These are phyloP conservation scores for Coprinopsis strossmayeri DNA, from an alignment of 768 basidiomycete species.

Conservation along the genomic window DNA sequence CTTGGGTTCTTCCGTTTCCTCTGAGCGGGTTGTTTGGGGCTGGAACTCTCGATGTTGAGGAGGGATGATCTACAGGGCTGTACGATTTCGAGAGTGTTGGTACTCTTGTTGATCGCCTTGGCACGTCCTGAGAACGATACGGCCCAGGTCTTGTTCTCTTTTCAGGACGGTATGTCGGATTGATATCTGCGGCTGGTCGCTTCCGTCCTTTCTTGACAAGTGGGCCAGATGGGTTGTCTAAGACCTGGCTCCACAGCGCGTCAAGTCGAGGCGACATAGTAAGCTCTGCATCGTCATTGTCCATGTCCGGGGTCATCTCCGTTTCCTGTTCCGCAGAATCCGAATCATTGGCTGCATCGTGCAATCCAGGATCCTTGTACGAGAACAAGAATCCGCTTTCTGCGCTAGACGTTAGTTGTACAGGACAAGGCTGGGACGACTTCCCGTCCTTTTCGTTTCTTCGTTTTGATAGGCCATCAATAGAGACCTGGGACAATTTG, in stretches of 20 bases:
- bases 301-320: background rate
- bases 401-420: no score
- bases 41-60: background rate
- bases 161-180: background rate
- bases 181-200: constrained; percentile 3
- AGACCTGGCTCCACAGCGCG: background rate
- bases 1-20: background rate
- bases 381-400: background rate
- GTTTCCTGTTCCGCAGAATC: background rate
- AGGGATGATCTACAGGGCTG: no score
- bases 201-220: constrained; percentile 14
- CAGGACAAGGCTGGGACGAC: no score
- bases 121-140: no score
- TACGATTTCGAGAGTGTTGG: no score
- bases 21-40: background rate
- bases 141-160: background rate
- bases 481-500: background rate
- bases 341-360: background rate
- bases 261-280: background rate
- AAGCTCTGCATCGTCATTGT: background rate
- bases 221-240: background rate
- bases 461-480: no score
- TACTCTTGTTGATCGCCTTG: no score
- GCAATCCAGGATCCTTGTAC: background rate
- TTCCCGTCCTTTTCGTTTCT: no score